A percentile compares a stretch with the other conserved stretches of the same genome.
Evolutionary conservation across 139 green algal genomes (phyloP).

Genomic region (Chlamydomonas sp.): DNA sequence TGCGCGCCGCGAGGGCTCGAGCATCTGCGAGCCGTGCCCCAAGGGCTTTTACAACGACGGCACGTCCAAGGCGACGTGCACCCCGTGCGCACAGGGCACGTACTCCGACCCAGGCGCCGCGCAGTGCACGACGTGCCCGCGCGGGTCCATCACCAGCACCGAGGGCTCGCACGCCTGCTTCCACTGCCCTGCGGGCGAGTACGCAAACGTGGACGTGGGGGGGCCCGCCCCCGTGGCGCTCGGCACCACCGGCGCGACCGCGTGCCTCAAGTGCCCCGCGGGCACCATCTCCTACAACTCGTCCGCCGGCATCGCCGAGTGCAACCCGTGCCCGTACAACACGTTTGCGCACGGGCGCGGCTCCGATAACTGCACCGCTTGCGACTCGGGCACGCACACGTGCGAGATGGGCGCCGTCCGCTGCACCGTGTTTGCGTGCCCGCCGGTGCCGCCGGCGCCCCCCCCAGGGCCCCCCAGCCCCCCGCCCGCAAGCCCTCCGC

Average conservation of each 20-base stretch:
- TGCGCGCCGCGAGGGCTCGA: neutral
- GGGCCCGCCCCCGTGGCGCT: neutral
- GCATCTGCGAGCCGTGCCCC: slow-evolving; percentile 1
- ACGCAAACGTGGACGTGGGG: neutral
- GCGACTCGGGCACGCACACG: too few relatives aligned
- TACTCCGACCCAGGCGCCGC: neutral
- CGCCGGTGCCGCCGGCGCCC: too few relatives aligned
- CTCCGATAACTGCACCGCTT: too few relatives aligned
- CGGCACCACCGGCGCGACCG: neutral
- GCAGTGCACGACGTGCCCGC: neutral
- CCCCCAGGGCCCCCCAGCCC: too few relatives aligned
- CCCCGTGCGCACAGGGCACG: slow-evolving; percentile 1
- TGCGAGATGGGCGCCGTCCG: too few relatives aligned
- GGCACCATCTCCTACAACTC: neutral
- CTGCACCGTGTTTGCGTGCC: too few relatives aligned
- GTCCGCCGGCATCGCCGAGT: too few relatives aligned
- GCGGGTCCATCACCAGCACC: neutral
- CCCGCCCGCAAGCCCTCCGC: too few relatives aligned
- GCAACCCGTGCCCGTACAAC: too few relatives aligned
- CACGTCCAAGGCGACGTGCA: slow-evolving; percentile 4
- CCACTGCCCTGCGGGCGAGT: neutral
- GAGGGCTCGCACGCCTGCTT: neutral
- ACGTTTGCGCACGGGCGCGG: too few relatives aligned
- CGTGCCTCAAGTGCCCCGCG: neutral
- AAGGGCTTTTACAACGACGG: neutral